Conservation (phyloP, 1,139 yeast genomes). For the Debaryomycetaceae sp. region DNA sequence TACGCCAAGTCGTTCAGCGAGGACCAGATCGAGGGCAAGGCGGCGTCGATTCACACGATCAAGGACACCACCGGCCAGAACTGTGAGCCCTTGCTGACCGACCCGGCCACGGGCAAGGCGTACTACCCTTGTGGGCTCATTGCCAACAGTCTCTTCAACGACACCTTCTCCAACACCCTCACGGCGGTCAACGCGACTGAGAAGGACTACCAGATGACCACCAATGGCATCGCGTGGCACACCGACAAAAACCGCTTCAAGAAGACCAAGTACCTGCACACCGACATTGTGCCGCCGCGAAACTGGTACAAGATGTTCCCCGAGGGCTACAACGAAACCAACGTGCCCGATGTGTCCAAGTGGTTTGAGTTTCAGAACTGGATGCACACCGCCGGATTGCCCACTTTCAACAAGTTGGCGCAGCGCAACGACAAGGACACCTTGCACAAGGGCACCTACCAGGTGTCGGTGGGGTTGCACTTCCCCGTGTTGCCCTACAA, state of each 20-base stretch:
- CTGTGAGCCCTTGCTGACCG: constrained; percentile 75
- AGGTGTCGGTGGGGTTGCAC: constrained; percentile 70
- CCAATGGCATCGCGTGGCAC: constrained; percentile 62
- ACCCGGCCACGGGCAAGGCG: constrained; percentile 45
- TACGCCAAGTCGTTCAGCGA: constrained; percentile 88
- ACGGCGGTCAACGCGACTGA: constrained; percentile 33
- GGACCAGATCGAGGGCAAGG: constrained; percentile 78
- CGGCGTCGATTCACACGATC: constrained; percentile 50
- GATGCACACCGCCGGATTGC: constrained; percentile 94
- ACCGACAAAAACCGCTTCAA: constrained; percentile 56
- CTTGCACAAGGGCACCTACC: constrained; percentile 65
- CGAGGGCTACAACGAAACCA: constrained; percentile 62
- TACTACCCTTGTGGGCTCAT: constrained; percentile 77
- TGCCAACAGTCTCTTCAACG: constrained; percentile 74
- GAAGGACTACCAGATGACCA: constrained; percentile 46
- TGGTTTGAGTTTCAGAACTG: constrained; percentile 86
- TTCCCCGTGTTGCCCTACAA: constrained; percentile 83
- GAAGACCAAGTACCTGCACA: constrained; percentile 51
- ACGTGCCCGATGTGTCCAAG: constrained; percentile 55
- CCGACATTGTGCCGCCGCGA: constrained; percentile 74
- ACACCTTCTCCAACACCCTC: constrained; percentile 49
- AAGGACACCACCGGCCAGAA: constrained; percentile 74
- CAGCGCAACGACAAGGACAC: constrained; percentile 69
- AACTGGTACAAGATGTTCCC: constrained; percentile 67
- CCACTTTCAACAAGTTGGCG: constrained; percentile 79